Percentiles rank a stretch among this genome's conserved stretches.
Evolutionary conservation across 257 asterid species (phyloP).

Genomic region (Penstemon barbatus): DNA sequence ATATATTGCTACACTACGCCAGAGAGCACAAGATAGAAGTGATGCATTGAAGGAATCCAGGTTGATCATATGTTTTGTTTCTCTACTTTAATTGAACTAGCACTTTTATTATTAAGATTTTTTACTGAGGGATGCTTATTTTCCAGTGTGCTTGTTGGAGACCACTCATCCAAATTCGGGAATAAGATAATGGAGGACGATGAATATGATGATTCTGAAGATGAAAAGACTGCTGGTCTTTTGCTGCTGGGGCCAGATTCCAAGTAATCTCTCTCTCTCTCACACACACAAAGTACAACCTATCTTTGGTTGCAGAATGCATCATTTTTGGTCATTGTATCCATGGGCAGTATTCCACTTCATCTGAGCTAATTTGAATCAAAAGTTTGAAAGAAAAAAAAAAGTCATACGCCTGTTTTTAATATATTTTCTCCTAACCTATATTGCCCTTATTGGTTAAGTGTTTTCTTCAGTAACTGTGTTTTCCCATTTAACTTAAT

Average conservation of each 20-base stretch:
- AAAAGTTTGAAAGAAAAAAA: too few species aligned
- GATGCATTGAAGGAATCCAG: slow-evolving; percentile 70
- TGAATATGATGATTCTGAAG: slow-evolving; percentile 49
- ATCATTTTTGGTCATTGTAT: too few species aligned
- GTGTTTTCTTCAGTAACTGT: too few species aligned
- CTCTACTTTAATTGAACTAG: not conserved
- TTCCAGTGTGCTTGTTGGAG: slow-evolving; percentile 70
- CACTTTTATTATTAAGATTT: not conserved
- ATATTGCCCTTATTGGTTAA: too few species aligned
- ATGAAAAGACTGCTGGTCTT: slow-evolving; percentile 41
- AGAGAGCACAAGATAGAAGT: slow-evolving; percentile 69
- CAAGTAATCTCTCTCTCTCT: slow-evolving; percentile 45
- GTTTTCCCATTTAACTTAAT: too few species aligned
- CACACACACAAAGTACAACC: not conserved
- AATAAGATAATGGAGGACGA: slow-evolving; percentile 48
- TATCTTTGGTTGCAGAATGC: too few species aligned
- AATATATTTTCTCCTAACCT: too few species aligned
- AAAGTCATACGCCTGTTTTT: too few species aligned
- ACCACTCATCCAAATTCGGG: slow-evolving; percentile 48
- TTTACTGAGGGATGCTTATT: slow-evolving; percentile 13
- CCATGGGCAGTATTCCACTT: too few species aligned
- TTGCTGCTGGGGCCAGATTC: slow-evolving; percentile 49
- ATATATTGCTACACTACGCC: slow-evolving; percentile 58
- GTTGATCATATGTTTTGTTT: slow-evolving; percentile 35
- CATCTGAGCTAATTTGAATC: too few species aligned